These are phyloP conservation scores for Aspergillus calidoustus DNA, from an alignment of 2,329 filamentous ascomycete genomes.

Conservation along the genomic window DNA sequence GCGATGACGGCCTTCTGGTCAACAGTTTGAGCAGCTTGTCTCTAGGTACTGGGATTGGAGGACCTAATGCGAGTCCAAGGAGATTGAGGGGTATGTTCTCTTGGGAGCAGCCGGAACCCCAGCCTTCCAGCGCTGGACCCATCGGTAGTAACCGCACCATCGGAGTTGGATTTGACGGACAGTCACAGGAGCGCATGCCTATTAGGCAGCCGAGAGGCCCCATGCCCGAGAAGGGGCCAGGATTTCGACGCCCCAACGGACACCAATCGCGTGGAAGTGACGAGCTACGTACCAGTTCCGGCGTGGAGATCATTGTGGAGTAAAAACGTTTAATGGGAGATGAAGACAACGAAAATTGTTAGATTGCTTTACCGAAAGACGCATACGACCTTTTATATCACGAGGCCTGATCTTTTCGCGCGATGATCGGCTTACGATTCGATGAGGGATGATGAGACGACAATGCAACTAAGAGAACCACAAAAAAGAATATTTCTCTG, in stretches of 20 bases:
- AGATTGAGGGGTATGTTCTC: slow-evolving; percentile 64
- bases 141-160: slow-evolving; percentile 69
- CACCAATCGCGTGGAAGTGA: slow-evolving; percentile 67
- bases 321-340: slow-evolving; percentile 51
- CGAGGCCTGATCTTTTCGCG: slow-evolving; percentile 43
- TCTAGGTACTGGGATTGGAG: slow-evolving; percentile 55
- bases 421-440: slow-evolving; percentile 52
- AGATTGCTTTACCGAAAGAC: slow-evolving; percentile 47
- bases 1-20: slow-evolving; percentile 64
- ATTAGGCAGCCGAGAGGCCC: slow-evolving; percentile 67
- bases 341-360: slow-evolving; percentile 41
- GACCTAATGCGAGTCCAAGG: slow-evolving; percentile 59
- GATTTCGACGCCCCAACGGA: slow-evolving; percentile 65
- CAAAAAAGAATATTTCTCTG: slow-evolving; percentile 43
- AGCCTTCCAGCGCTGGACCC: slow-evolving; percentile 55
- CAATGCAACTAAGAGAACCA: slow-evolving; percentile 44
- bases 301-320: slow-evolving; percentile 68
- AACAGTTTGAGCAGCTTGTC: slow-evolving; percentile 67
- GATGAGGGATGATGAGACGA: slow-evolving; percentile 55
- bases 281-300: slow-evolving; percentile 64
- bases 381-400: slow-evolving; percentile 48
- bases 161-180: slow-evolving; percentile 62
- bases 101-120: slow-evolving; percentile 60
- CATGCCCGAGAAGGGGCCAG: slow-evolving; percentile 61
- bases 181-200: slow-evolving; percentile 59